These are phyloP conservation scores for Suillus placidus DNA, from an alignment of 768 basidiomycete genomes.

Conservation along the genomic window DNA sequence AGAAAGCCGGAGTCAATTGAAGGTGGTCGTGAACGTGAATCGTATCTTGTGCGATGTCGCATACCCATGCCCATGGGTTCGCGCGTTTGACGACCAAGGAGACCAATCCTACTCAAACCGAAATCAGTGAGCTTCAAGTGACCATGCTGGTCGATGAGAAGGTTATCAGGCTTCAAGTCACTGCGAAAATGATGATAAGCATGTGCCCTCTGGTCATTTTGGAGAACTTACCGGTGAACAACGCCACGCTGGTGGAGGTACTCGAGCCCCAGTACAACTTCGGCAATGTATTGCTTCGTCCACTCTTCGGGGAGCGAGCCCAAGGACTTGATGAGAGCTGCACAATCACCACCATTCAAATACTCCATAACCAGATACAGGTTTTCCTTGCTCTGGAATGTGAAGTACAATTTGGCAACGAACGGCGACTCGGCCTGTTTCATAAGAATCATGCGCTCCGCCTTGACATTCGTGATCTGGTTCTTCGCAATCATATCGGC, in stretches of 20 bases:
- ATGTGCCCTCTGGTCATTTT: background rate
- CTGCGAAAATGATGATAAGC: conserved; percentile 42
- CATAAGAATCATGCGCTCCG: conserved; percentile 99
- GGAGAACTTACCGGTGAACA: conserved; percentile 84
- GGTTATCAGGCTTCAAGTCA: conserved; percentile 96
- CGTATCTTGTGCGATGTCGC: conserved; percentile 56
- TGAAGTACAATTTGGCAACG: conserved; percentile 96
- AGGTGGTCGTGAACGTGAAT: conserved; percentile 78
- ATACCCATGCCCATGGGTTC: conserved; percentile 51
- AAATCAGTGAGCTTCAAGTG: conserved; percentile 99
- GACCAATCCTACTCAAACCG: conserved; percentile 93
- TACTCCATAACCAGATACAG: conserved; percentile 99
- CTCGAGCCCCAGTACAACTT: conserved; percentile 92
- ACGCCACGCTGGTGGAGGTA: conserved; percentile 95
- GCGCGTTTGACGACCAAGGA: conserved; percentile 94
- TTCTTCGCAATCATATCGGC: conserved; percentile 99
- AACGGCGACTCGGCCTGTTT: conserved; percentile 98
- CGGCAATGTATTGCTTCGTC: conserved; percentile 95
- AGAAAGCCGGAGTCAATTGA: conserved; percentile 81
- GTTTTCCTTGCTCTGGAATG: conserved; percentile 99
- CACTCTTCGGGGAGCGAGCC: conserved; percentile 94
- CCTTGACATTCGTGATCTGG: conserved; percentile 99
- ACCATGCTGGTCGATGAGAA: conserved; percentile 95
- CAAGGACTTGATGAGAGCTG: conserved; percentile 94
- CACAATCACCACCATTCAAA: conserved; percentile 97